phyloP scores from a whole-genome alignment of 768 basidiomycete species.

The Leccinum subtestaceum region DNA sequence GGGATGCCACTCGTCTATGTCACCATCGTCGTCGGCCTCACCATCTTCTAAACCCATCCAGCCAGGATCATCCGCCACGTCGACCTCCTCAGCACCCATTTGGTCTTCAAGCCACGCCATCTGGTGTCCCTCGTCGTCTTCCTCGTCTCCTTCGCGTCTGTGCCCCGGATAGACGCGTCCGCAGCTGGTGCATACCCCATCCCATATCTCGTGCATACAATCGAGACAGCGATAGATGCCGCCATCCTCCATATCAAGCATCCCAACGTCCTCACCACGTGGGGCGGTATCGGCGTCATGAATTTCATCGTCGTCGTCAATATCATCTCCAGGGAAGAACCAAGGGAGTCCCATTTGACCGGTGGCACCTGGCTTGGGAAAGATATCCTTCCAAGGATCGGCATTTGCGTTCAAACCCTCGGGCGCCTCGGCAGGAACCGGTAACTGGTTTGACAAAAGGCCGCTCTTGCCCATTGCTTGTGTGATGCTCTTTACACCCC shows the following conservation, averaged over 20 bases:
- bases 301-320: constrained; percentile 22
- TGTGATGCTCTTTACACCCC: constrained; percentile 47
- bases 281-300: constrained; percentile 10
- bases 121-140: constrained; percentile 31
- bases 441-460: constrained; percentile 35
- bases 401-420: constrained; percentile 23
- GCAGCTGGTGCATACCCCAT: constrained; percentile 62
- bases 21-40: constrained; percentile 35
- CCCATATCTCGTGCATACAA: constrained; percentile 78
- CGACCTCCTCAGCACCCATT: constrained; percentile 33
- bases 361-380: constrained; percentile 31
- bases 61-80: constrained; percentile 29
- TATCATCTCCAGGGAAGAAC: constrained; percentile 22
- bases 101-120: constrained; percentile 37
- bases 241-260: constrained; percentile 72
- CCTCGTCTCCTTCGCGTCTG: constrained; percentile 22
- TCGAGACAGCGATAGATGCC: constrained; percentile 74
- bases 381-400: constrained; percentile 71
- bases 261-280: constrained; percentile 48
- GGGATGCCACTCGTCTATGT: constrained; percentile 19
- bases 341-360: constrained; percentile 19
- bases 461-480: constrained; percentile 50
- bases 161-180: constrained; percentile 60
- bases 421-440: constrained; percentile 28
- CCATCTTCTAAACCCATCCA: constrained; percentile 34